Evolutionary conservation across 192 early-diverging fungal genomes (phyloP).

Genomic region (Linderina pennispora): DNA sequence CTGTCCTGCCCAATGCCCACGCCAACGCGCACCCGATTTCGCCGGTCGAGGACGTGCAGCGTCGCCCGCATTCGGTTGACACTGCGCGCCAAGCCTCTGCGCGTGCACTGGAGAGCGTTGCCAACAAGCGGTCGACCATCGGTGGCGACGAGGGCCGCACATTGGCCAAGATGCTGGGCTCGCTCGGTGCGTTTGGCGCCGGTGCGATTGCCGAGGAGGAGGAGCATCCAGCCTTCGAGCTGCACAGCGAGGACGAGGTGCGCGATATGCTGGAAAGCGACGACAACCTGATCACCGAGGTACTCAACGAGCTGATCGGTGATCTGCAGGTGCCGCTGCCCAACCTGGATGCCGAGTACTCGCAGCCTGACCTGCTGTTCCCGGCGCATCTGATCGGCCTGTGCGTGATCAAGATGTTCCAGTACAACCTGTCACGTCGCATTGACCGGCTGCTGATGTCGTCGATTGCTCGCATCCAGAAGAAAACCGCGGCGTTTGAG

Average conservation of each 20-base stretch:
- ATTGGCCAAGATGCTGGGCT: slow-evolving; percentile 39
- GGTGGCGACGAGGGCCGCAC: slow-evolving; percentile 34
- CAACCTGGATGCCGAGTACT: slow-evolving; percentile 66
- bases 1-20: too few relatives aligned
- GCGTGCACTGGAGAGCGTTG: not conserved
- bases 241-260: slow-evolving; percentile 34
- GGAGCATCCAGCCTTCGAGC: slow-evolving; percentile 8
- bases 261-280: slow-evolving; percentile 57
- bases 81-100: not conserved
- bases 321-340: slow-evolving; percentile 87
- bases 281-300: slow-evolving; percentile 64
- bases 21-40: not conserved
- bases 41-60: slow-evolving; percentile 4
- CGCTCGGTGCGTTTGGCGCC: slow-evolving; percentile 24
- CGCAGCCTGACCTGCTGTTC: slow-evolving; percentile 73
- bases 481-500: slow-evolving; percentile 56
- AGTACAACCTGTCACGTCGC: slow-evolving; percentile 71
- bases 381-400: slow-evolving; percentile 89
- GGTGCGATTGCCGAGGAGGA: slow-evolving; percentile 12
- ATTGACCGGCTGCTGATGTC: slow-evolving; percentile 82
- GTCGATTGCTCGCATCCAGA: slow-evolving; percentile 77
- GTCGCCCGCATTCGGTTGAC: slow-evolving; percentile 29
- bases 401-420: slow-evolving; percentile 80
- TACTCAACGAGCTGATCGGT: slow-evolving; percentile 83
- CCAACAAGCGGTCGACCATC: slow-evolving; percentile 29